Base-by-base conservation (phyloP, 352 stramenopile genomes). In the Globisporangium nunn region DNA sequence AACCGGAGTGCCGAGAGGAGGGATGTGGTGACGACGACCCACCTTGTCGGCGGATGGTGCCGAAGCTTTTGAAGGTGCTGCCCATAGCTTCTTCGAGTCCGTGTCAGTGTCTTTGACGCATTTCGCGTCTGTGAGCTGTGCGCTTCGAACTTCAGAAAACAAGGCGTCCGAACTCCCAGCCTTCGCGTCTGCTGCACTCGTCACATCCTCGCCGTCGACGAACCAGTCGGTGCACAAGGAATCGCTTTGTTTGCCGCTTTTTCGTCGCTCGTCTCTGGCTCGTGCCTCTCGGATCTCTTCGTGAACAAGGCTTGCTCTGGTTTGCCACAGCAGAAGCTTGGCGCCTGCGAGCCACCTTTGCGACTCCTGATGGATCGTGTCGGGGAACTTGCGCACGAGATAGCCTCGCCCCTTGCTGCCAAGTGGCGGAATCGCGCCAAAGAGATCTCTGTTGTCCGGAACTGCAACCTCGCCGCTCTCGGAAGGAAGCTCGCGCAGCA, bases 281-380 rank as follows among this genome's bases (percentile, higher is more conserved):
- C 78, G 60, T 23, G 66, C 57, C 31, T 78, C 72, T 1, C 59
- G 58, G 10, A 71, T 44, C 10, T 78, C 70, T 40, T 88, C 78
- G 6, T 74, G 75, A 6, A 67, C 73, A 4, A 88, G 59, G 58
- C 78, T 88, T 45, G 29, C 56, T 40, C 51, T 74, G 1, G 78
- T 88, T 50, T 88, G 78, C 75, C 78, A 88, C 0, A 88, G 67
- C 31, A 86, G 35, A 0, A 86, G 50, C 56, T 85, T 88, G 0
- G 74, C 71, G 8, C 63, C 68, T 23, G 59, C 60, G 18, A 88
- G 61, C 75, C 78, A 88, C 17, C 62, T 35, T 1, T 74, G 52
- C 0, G 43, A 71, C 12, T 35, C 43, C 7, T 45, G 49, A 12
- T 57, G 48, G 29, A 56, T 53, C 15, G 54, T 33, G 11, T 54